phyloP scores from a whole-genome alignment of 2,329 filamentous ascomycete species.

The Apiospora aurea region DNA sequence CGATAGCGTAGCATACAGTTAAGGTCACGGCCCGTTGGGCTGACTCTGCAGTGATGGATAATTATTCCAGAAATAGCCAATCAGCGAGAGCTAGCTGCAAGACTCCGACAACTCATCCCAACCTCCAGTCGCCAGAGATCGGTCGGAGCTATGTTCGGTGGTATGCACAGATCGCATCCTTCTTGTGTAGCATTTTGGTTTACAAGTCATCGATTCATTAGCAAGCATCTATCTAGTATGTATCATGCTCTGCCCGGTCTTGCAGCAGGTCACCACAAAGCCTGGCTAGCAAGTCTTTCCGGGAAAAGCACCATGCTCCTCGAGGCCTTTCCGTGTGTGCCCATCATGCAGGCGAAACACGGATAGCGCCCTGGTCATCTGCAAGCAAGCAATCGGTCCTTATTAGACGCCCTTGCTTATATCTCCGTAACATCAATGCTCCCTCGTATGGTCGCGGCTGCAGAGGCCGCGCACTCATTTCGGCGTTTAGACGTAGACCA shows the following conservation, averaged over 20 bases:
- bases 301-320: background rate
- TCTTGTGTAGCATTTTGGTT: background rate
- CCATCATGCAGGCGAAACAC: background rate
- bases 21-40: conserved; percentile 6
- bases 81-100: background rate
- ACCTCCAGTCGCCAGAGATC: background rate
- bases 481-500: background rate
- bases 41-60: background rate
- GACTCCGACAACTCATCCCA: background rate
- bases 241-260: background rate
- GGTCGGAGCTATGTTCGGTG: background rate
- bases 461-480: background rate
- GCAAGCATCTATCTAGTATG: background rate
- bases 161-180: background rate
- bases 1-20: conserved; percentile 11
- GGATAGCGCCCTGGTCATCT: background rate
- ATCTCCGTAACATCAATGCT: background rate
- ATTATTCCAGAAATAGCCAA: conserved; percentile 14
- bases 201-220: background rate
- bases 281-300: too few relatives aligned
- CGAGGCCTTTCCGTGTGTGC: background rate
- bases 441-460: background rate
- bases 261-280: too few relatives aligned
- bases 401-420: background rate
- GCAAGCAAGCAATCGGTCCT: background rate